These are phyloP conservation scores for Cucurbita maxima DNA, from an alignment of 306 rosid species.

Conservation along the genomic window DNA sequence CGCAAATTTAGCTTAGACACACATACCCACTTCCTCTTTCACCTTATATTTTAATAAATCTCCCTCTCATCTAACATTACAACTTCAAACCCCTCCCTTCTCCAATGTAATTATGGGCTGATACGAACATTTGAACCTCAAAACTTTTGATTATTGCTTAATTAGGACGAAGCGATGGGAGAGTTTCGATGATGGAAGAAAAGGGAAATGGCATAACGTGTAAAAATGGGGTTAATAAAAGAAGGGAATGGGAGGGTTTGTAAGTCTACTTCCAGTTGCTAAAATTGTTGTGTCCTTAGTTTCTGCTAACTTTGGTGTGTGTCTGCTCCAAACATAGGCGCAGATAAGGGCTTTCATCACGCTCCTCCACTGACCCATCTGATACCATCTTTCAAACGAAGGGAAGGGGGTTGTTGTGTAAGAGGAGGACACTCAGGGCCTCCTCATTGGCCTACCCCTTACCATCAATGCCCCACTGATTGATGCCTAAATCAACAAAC, in stretches of 20 bases:
- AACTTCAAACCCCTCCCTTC: not conserved
- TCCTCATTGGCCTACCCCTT: too few relatives aligned
- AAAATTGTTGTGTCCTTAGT: conserved; percentile 42
- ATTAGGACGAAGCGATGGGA: not conserved
- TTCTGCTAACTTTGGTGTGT: conserved; percentile 31
- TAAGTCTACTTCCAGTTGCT: conserved; percentile 46
- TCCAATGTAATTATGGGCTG: conserved; percentile 23
- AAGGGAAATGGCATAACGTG: not conserved
- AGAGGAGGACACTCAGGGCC: too few relatives aligned
- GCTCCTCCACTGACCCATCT: not conserved
- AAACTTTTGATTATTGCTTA: too few relatives aligned
- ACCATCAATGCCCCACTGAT: not conserved
- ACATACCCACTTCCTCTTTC: conserved; percentile 1
- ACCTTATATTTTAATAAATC: conserved; percentile 10
- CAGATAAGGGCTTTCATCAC: not conserved
- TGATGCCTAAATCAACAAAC: not conserved
- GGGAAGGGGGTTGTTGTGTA: too few relatives aligned
- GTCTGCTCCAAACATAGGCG: conserved; percentile 24
- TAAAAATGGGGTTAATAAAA: not conserved
- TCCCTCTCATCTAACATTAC: not conserved
- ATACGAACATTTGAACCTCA: too few relatives aligned
- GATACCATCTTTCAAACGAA: too few relatives aligned
- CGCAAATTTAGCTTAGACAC: conserved; percentile 9
- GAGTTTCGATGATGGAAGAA: conserved; percentile 1
- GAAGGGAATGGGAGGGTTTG: not conserved